Evolutionary conservation across 768 basidiomycete genomes (phyloP), one percentile per base, ranked within the genome.

Genomic region (Macrolepiota dolichaula): DNA sequence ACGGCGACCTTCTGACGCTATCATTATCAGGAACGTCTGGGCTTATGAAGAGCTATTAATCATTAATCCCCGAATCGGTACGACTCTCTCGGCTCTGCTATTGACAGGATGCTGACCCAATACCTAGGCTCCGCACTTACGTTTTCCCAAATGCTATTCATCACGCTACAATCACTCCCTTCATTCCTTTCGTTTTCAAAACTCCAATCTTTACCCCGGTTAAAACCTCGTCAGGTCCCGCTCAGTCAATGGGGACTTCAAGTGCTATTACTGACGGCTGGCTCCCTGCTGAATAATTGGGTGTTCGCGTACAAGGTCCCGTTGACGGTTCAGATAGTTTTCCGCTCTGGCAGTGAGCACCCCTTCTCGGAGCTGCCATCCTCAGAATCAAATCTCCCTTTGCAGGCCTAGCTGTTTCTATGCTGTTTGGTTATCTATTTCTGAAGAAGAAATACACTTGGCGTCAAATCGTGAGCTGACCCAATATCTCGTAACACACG

Each of bases 71-170:
- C 78, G 76, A 17, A 81, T 90, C 25, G 91, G 90, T 91, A 66
- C n/a, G 68, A 74, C n/a, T 47, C 36, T 49, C 35, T 22, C 19
- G 27, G 12, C 29, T 62, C 56, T 19, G 42, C 13, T 25, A 52
- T 4, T 32, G 55, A 55, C 24, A 13, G 58, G 29, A 51, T 49
- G 55, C n/a, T 44, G 40, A 53, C 37, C 46, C 55, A 6, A 37
- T 36, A 7, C 42, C 61, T 38, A 91, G 91, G 91, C 22, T 88
- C 91, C 10, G 88, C 91, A 35, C 81, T 95, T 49, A 94, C 92
- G 3, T 91, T 94, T 74, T 85, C 85, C 12, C 93, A 95, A 73
- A 90, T 92, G 83, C 66, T 86, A 37, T 94, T 92, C 73, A 88
- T 94, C 56, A 81, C 90, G 5, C 35, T 81, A 10, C 87, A 87